Evolutionary conservation across 208 protist species (phyloP), one percentile per base, ranked within the genome.

Genomic region (Crithidia bombi): DNA sequence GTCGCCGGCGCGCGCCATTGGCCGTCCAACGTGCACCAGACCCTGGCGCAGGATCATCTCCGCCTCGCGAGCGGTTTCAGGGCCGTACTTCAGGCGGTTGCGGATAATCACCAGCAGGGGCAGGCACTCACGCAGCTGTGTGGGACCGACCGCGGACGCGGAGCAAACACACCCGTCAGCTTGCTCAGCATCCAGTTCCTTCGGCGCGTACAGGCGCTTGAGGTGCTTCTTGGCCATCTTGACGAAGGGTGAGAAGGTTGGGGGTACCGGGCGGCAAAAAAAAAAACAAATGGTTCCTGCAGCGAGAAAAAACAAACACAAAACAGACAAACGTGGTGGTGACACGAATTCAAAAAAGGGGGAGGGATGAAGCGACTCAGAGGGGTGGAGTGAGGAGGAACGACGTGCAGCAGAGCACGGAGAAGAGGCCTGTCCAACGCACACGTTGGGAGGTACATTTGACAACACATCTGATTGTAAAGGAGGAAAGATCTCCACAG

Each of bases 111-210:
- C 84, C 70, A 95, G 56, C 44, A 95, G 87, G 36, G 90, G 84
- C 46, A 95, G 73, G 79, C 85, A 92, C 78, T 95, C 90, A 55
- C 90, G 86, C 17, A 98, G 74, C 91, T 99, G 96, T 99, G 99
- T 59, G 99, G 98, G 67, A 99, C 99, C 59, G 95, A 32, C 21
- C 94, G 95, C 33, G 98, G 98, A 64, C 92, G 89, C 63, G 99
- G 99, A 12, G 99, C 98, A 59, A 90, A 99, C 57, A 97, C 86
- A 69, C 99, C 99, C 59, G 94, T 93, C 62, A 99, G 91, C 91
- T 99, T 99, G 90, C 97, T 97, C 50, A 99, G 90, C 98, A 99
- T 99, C 99, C 99, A 99, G 87, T 99, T n/a, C 97, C 69, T 93
- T 94, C 65, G 99, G 99, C 54, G 99, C 99, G 80, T 90, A 95